Conservation (phyloP, 495 filamentous ascomycete species). For the Elasticomyces elasticus region DNA sequence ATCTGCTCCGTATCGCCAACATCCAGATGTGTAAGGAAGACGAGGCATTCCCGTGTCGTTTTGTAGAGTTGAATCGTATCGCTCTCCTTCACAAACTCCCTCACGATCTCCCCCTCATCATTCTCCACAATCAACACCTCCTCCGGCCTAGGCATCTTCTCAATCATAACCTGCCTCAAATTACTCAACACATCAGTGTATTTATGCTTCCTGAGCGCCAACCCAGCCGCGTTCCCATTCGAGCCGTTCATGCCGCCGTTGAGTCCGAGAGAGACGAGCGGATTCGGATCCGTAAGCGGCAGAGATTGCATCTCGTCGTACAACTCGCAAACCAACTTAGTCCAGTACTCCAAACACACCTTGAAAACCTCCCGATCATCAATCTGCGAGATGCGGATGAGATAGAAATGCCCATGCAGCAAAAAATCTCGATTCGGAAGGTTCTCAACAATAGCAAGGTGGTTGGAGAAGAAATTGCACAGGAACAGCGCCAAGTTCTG, state of each 20-base stretch:
- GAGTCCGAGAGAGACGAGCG: conserved; percentile 67
- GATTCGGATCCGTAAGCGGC: conserved; percentile 83
- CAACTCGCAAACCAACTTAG: conserved; percentile 92
- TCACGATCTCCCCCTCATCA: conserved; percentile 96
- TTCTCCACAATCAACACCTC: conserved; percentile 99
- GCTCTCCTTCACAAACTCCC: conserved; percentile 97
- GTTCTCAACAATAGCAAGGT: conserved; percentile 87
- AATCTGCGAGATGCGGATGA: conserved; percentile 95
- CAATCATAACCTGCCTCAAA: conserved; percentile 94
- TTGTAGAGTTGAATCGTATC: conserved; percentile 99
- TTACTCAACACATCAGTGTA: conserved; percentile 90
- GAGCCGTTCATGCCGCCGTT: conserved; percentile 64
- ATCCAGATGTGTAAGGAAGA: conserved; percentile 95
- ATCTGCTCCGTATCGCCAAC: conserved; percentile 95
- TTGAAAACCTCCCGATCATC: conserved; percentile 99
- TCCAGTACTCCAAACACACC: conserved; percentile 98
- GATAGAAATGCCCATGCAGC: conserved; percentile 90
- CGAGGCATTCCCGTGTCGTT: conserved; percentile 91
- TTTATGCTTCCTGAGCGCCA: conserved; percentile 89
- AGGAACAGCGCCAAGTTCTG: conserved; percentile 93
- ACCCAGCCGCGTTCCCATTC: conserved; percentile 69
- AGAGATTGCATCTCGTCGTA: conserved; percentile 98
- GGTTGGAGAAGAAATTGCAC: conserved; percentile 87
- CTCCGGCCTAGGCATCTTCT: conserved; percentile 97
- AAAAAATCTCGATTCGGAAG: conserved; percentile 90